These are phyloP conservation scores for Pichia manshurica DNA, from an alignment of 805 yeast species.

Conservation along the genomic window DNA sequence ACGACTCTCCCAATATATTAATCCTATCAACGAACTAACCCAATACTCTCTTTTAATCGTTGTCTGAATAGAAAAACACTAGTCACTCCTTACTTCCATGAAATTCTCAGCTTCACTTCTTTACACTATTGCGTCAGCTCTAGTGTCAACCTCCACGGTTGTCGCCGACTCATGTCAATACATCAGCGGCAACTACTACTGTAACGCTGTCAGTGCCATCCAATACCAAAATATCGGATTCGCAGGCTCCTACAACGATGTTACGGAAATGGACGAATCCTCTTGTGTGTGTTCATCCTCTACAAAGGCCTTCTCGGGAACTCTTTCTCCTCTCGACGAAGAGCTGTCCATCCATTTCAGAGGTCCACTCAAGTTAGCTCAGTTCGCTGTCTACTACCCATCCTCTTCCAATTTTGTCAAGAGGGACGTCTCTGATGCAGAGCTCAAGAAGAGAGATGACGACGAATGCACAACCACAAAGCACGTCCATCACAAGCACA, in stretches of 20 bases:
- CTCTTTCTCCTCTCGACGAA: constrained; percentile 75
- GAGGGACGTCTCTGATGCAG: constrained; percentile 10
- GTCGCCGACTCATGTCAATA: constrained; percentile 27
- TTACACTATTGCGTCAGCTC: constrained; percentile 11
- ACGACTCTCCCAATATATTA: too few relatives aligned
- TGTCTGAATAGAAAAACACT: too few relatives aligned
- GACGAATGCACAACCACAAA: constrained; percentile 40
- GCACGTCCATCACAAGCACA: constrained; percentile 45
- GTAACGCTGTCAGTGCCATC: constrained; percentile 57
- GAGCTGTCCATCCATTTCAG: constrained; percentile 86
- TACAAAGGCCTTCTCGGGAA: constrained; percentile 56
- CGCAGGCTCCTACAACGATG: constrained; percentile 70
- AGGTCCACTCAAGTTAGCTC: constrained; percentile 75
- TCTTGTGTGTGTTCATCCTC: constrained; percentile 67
- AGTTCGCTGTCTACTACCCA: constrained; percentile 88
- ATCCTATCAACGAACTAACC: too few relatives aligned
- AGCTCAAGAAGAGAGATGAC: constrained; percentile 23
- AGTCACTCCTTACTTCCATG: constrained; percentile 9
- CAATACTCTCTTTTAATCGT: too few relatives aligned
- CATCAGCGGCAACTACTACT: constrained; percentile 77
- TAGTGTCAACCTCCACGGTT: constrained; percentile 20
- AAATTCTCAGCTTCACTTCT: constrained; percentile 13
- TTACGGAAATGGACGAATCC: constrained; percentile 58
- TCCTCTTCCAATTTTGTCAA: constrained; percentile 26
- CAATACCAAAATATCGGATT: constrained; percentile 64